These are phyloP conservation scores for Clathrus columnatus DNA, from an alignment of 768 basidiomycete genomes.

Conservation along the genomic window DNA sequence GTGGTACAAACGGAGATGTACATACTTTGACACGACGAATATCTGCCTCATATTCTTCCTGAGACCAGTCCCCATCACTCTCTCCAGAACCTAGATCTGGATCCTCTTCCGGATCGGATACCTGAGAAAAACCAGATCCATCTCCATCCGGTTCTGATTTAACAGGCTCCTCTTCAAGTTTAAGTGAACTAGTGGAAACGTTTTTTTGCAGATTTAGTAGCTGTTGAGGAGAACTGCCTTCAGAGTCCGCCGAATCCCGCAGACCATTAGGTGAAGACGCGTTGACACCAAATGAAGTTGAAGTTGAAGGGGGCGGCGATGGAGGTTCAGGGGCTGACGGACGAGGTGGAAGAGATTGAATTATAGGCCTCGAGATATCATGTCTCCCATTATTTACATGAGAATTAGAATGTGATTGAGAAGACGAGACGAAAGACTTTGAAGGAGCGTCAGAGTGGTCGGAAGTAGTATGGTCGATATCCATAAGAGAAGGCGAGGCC, in stretches of 20 bases:
- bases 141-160: slow-evolving; percentile 5
- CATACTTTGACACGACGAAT: slow-evolving; percentile 13
- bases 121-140: background rate
- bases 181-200: background rate
- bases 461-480: slow-evolving; percentile 8
- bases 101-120: slow-evolving; percentile 10
- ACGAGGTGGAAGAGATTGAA: slow-evolving; percentile 2
- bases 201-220: background rate
- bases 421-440: slow-evolving; percentile 8
- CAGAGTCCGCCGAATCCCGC: background rate
- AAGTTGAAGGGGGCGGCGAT: background rate
- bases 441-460: slow-evolving; percentile 9
- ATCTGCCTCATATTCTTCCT: slow-evolving; percentile 11
- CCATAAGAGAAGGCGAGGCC: slow-evolving; percentile 2
- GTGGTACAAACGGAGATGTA: background rate
- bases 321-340: background rate
- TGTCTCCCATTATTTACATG: background rate
- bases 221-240: background rate
- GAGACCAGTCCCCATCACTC: slow-evolving; percentile 11
- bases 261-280: background rate
- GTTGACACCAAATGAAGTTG: background rate
- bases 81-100: slow-evolving; percentile 5
- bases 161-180: background rate
- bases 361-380: background rate
- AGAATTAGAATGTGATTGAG: background rate